Percentiles rank a stretch among this genome's conserved stretches.
These are phyloP conservation scores for Phytopythium aichiense DNA, from an alignment of 352 stramenopile genomes.

Conservation along the genomic window DNA sequence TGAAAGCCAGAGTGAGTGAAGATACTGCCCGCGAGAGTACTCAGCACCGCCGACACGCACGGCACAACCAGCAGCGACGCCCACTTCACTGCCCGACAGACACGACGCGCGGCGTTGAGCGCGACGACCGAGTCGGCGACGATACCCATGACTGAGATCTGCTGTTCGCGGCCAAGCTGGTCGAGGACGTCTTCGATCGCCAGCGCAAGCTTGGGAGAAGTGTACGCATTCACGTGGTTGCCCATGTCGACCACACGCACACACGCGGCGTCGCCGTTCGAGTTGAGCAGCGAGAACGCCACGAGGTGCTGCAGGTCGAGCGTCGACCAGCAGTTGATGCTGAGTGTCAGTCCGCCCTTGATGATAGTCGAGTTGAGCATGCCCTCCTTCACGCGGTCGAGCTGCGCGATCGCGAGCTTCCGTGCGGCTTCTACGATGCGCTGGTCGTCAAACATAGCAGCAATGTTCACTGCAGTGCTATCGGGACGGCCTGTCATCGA, in stretches of 20 bases:
- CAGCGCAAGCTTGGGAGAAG: slow-evolving; percentile 23
- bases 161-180: slow-evolving; percentile 35
- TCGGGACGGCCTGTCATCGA: slow-evolving; percentile 10
- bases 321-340: slow-evolving; percentile 63
- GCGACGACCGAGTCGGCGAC: slow-evolving; percentile 62
- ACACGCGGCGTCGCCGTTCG: slow-evolving; percentile 69
- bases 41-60: slow-evolving; percentile 53
- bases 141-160: slow-evolving; percentile 71
- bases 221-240: slow-evolving; percentile 23
- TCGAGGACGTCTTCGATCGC: slow-evolving; percentile 57
- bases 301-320: slow-evolving; percentile 64
- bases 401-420: slow-evolving; percentile 39
- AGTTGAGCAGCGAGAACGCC: slow-evolving; percentile 74
- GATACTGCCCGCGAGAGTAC: slow-evolving; percentile 46
- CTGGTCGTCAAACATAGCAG: slow-evolving; percentile 4
- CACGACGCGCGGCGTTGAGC: slow-evolving; percentile 48
- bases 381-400: slow-evolving; percentile 77
- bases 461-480: neutral
- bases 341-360: slow-evolving; percentile 75
- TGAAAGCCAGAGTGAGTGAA: slow-evolving; percentile 51
- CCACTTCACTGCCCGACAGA: slow-evolving; percentile 34
- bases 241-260: slow-evolving; percentile 57
- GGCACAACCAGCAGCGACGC: slow-evolving; percentile 59
- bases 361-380: slow-evolving; percentile 75
- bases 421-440: slow-evolving; percentile 28